Evolutionary conservation across 192 early-diverging fungal genomes (phyloP).

Genomic region (Coemansia sp.): DNA sequence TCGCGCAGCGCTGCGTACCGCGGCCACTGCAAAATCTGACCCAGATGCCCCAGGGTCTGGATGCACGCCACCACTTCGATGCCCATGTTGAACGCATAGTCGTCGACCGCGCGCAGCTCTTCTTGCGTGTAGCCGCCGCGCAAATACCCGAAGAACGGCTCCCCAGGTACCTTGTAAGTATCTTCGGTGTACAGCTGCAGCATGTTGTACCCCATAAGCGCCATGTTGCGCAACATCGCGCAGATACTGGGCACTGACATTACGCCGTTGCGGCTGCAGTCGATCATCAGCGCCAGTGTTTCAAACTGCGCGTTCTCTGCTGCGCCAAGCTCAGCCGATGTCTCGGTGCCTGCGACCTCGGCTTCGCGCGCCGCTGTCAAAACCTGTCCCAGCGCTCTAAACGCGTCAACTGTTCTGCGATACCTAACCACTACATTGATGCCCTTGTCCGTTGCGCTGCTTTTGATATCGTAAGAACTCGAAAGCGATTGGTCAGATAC

Average conservation of each 20-base stretch:
- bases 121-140: conserved; percentile 70
- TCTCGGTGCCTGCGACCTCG: conserved; percentile 26
- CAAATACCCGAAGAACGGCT: conserved; percentile 75
- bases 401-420: conserved; percentile 54
- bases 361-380: conserved; percentile 58
- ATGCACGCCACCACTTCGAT: conserved; percentile 89
- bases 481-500: conserved; percentile 7
- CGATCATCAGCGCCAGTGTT: conserved; percentile 77
- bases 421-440: conserved; percentile 24
- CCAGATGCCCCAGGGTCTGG: conserved; percentile 86
- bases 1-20: conserved; percentile 73
- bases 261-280: conserved; percentile 84
- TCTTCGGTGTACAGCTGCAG: conserved; percentile 91
- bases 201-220: conserved; percentile 86
- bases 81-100: conserved; percentile 72
- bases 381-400: conserved; percentile 71
- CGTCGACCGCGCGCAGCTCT: conserved; percentile 74
- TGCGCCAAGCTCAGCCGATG: conserved; percentile 51
- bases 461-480: conserved; percentile 23
- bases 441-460: neutral
- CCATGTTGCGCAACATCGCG: conserved; percentile 69
- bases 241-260: conserved; percentile 61
- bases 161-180: conserved; percentile 70
- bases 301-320: conserved; percentile 68
- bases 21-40: conserved; percentile 90